Base-by-base conservation (phyloP, 306 rosid species). In the Ormosia semicastrata region DNA sequence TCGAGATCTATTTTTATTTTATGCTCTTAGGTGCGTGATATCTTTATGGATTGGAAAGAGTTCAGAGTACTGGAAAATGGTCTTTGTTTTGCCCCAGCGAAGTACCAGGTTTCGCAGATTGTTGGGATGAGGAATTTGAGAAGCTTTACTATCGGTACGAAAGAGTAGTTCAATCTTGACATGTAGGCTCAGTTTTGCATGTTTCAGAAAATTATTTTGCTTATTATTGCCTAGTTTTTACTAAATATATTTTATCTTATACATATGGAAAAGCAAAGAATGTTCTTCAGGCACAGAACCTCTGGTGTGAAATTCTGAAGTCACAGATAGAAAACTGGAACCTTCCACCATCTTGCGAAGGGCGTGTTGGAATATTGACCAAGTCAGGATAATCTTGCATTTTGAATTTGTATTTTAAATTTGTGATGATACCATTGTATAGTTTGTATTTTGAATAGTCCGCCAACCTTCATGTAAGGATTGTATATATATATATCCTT, bases 261-360 rank as follows among this genome's bases (percentile, higher is more conserved):
- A 6, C 41, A 67, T 47, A 95, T 98, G 98, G 96, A 29, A 95
- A 88, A 73, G 98, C 96, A 49, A 93, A 87, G 84, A 95, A 93
- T 85, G 89, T 90, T 84, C 92, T 95, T 6, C 90, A 73, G 75
- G 99, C 99, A 17, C 99, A 93, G 72, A 89, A 40, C 65, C 90
- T 95, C 8, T 95, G 99, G 99, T 92, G 92, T 87, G 99, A 91
- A 81, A 88, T 95, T 78, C 71, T 93, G 34, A 95, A 83, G 78
- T 89, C 99, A 15, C 99, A 95, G 83, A 95, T 93, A 41, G 99
- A 95, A 95, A 85, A 95, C 99, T 3, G 99, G 99, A 85, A 95
- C 93, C n/a, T 98, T 24, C 24, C 24, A 24, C 24, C 24, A 24
- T 24, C 24, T 24, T 24, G 24, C 24, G 24, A 24, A 24, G 24